These are phyloP conservation scores for Solanum dulcamara DNA, from an alignment of 257 asterid genomes.

Conservation along the genomic window DNA sequence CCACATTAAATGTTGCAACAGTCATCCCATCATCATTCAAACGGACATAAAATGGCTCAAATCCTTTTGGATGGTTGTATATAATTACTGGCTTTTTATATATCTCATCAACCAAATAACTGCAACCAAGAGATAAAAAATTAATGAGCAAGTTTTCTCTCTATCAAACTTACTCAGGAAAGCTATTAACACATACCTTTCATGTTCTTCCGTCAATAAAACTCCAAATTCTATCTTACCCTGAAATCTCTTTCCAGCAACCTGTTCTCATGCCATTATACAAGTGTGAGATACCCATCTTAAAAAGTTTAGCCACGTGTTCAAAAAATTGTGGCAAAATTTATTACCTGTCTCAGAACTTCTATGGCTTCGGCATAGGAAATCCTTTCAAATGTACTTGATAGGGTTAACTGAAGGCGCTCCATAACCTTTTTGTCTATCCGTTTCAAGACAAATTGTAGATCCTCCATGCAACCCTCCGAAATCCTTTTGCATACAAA, in stretches of 20 bases:
- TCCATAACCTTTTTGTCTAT: constrained; percentile 39
- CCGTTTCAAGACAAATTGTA: constrained; percentile 47
- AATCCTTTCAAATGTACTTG: constrained; percentile 36
- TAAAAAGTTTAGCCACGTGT: background rate
- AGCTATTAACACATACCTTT: constrained; percentile 28
- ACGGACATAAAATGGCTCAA: constrained; percentile 54
- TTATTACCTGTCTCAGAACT: constrained; percentile 43
- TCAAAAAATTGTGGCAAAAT: background rate
- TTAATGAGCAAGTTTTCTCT: background rate
- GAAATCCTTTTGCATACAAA: constrained; percentile 50
- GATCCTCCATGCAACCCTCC: constrained; percentile 56
- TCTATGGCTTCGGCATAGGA: constrained; percentile 63
- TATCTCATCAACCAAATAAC: constrained; percentile 52
- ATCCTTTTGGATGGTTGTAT: constrained; percentile 61
- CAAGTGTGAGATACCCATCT: background rate
- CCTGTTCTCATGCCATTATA: constrained; percentile 27
- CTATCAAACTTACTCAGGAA: background rate
- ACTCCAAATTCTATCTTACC: constrained; percentile 52
- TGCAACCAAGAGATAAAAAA: constrained; percentile 14
- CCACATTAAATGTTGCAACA: constrained; percentile 60
- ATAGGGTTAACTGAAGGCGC: constrained; percentile 34
- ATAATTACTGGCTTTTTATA: constrained; percentile 54
- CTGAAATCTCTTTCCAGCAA: constrained; percentile 22
- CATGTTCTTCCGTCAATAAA: constrained; percentile 69
- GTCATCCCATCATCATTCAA: constrained; percentile 62